Evolutionary conservation across 2,329 filamentous ascomycete genomes (phyloP).

Genomic region (Beauveria scarabaeidicola): DNA sequence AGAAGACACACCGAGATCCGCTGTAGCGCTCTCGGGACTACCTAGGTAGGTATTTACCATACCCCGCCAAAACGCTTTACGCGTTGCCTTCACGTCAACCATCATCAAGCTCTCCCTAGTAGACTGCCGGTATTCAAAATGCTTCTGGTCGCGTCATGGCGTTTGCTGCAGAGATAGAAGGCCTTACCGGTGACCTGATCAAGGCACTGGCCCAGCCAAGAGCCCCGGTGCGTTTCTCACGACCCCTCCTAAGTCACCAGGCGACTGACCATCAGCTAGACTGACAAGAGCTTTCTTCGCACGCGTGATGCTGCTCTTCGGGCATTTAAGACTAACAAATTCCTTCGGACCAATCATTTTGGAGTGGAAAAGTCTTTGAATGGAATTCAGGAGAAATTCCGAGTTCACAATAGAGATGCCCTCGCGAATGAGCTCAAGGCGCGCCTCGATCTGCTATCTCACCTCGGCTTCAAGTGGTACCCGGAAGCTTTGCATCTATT

Average conservation of each 20-base stretch:
- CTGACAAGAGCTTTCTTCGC: slow-evolving; percentile 31
- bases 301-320: slow-evolving; percentile 43
- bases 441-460: slow-evolving; percentile 50
- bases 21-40: background rate
- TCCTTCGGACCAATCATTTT: slow-evolving; percentile 66
- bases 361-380: slow-evolving; percentile 56
- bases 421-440: slow-evolving; percentile 62
- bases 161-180: slow-evolving; percentile 55
- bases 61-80: slow-evolving; percentile 6
- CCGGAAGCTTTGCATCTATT: slow-evolving; percentile 75
- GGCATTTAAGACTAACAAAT: slow-evolving; percentile 45
- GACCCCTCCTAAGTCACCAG: background rate
- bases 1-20: background rate
- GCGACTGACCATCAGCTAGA: slow-evolving; percentile 15
- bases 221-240: slow-evolving; percentile 16
- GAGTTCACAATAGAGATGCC: slow-evolving; percentile 68
- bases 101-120: background rate
- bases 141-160: slow-evolving; percentile 47
- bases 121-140: background rate
- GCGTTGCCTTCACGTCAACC: background rate
- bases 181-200: slow-evolving; percentile 64
- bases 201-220: slow-evolving; percentile 50
- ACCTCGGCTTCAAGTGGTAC: slow-evolving; percentile 51
- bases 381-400: slow-evolving; percentile 79
- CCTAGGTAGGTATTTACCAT: no score